Base-by-base conservation (phyloP, 495 filamentous ascomycete species). In the Tuber aestivum region DNA sequence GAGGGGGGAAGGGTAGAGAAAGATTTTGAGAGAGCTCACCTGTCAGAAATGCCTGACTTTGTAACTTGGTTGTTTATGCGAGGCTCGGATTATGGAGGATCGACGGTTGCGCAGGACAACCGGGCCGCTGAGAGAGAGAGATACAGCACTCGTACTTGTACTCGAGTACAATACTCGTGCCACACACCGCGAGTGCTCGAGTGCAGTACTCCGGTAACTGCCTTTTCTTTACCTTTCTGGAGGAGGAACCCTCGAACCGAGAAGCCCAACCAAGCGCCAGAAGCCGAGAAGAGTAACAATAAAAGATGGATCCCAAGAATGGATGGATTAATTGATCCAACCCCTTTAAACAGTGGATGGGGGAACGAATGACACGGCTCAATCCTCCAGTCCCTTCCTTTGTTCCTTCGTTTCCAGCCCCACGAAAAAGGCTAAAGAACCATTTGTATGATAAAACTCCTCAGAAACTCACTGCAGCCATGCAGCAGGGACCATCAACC, bases 81-180 rank as follows among this genome's bases (percentile, higher is more conserved):
- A 35, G 27, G 56, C 56, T n/a, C 56, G 56, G 20, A 65, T 20
- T 65, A 35, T 65, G 10, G 56, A 65, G 27, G 56, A 65, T 65
- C 27, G 56, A 65, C 56, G 56, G 56, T 65, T 65, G 56, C 56
- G 27, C 56, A 35, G 56, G 56, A 65, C 56, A 65, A 65, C 56
- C 56, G 56, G 56, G 56, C 56, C 56, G 56, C 56, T 18, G 4
- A 18, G 10, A 35, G 56, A 65, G 56, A 35, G 10, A 32, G 7
- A 20, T 18, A 16, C 14, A 44, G 16, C 1, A 20, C 16, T 42
- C 10, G 41, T 41, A 7, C 44, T 48, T 50, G 21, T 50, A 21
- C 20, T 6, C 20, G 20, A 21, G 44, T 48, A 23, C 21, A 18
- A 40, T 48, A 48, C 20, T 48, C 6, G 14, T 44, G 12, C 41